A percentile compares a stretch with the other conserved stretches of the same genome.
Conservation (phyloP, 805 yeast genomes). For the Komagataella pseudopastoris region DNA sequence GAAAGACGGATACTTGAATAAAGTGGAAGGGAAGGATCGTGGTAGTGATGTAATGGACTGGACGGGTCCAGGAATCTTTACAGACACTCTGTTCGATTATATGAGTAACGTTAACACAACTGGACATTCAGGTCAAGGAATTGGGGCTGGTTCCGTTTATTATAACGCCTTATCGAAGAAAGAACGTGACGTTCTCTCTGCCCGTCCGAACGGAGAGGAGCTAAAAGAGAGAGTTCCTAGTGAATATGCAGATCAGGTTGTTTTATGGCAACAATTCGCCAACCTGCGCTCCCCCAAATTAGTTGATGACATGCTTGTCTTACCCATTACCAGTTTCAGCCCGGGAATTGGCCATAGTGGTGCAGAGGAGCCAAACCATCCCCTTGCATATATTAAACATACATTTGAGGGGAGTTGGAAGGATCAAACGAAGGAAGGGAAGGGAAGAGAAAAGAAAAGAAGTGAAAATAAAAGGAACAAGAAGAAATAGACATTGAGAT, state of each 20-base stretch:
- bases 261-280: constrained; percentile 56
- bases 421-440: constrained; percentile 6
- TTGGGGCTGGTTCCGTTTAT: constrained; percentile 17
- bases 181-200: neutral
- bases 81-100: constrained; percentile 74
- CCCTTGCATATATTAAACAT: constrained; percentile 46
- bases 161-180: constrained; percentile 2
- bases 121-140: constrained; percentile 19
- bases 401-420: constrained; percentile 61
- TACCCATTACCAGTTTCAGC: constrained; percentile 59
- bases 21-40: constrained; percentile 40
- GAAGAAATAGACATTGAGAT: too few relatives aligned
- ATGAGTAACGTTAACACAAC: constrained; percentile 42
- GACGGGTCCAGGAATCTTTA: constrained; percentile 96
- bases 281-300: constrained; percentile 39
- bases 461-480: too few relatives aligned
- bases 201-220: neutral
- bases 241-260: constrained; percentile 9
- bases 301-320: constrained; percentile 53
- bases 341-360: constrained; percentile 69
- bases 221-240: neutral
- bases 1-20: constrained; percentile 27
- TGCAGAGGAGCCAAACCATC: constrained; percentile 25
- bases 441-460: constrained; percentile 4
- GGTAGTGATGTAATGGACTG: constrained; percentile 82